Conservation (phyloP, 2,329 filamentous ascomycete species). For the Diaporthe destruens region DNA sequence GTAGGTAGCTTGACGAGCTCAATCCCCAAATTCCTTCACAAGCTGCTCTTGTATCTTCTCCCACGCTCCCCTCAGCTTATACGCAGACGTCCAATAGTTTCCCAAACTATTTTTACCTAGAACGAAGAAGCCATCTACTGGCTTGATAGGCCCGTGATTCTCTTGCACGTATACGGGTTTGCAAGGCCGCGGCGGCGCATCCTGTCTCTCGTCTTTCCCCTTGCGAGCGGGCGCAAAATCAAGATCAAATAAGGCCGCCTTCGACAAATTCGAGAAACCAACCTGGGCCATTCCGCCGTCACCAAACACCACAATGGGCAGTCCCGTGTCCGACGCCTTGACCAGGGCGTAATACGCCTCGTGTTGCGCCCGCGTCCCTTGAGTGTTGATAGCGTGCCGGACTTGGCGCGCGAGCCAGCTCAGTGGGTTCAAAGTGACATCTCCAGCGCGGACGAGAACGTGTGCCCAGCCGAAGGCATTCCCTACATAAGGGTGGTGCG, state of each 20-base stretch:
- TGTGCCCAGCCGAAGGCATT: conserved; percentile 10
- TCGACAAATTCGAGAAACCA: conserved; percentile 50
- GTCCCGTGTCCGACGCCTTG: conserved; percentile 43
- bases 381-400: conserved; percentile 48
- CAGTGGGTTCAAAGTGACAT: conserved; percentile 45
- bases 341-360: conserved; percentile 51
- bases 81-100: conserved; percentile 23
- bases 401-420: conserved; percentile 47
- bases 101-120: conserved; percentile 16
- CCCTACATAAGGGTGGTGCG: conserved; percentile 7
- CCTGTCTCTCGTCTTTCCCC: neutral
- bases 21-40: neutral
- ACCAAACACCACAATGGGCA: conserved; percentile 49
- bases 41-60: conserved; percentile 19
- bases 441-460: conserved; percentile 8
- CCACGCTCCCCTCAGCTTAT: conserved; percentile 17
- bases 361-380: conserved; percentile 51
- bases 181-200: neutral
- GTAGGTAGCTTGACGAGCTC: neutral
- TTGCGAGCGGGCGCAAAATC: conserved; percentile 48
- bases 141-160: neutral
- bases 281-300: conserved; percentile 50
- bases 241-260: conserved; percentile 47
- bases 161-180: conserved; percentile 5
- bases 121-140: conserved; percentile 9